Conservation (phyloP, 768 basidiomycete species). For the Coprinopsis marcescibilis region DNA sequence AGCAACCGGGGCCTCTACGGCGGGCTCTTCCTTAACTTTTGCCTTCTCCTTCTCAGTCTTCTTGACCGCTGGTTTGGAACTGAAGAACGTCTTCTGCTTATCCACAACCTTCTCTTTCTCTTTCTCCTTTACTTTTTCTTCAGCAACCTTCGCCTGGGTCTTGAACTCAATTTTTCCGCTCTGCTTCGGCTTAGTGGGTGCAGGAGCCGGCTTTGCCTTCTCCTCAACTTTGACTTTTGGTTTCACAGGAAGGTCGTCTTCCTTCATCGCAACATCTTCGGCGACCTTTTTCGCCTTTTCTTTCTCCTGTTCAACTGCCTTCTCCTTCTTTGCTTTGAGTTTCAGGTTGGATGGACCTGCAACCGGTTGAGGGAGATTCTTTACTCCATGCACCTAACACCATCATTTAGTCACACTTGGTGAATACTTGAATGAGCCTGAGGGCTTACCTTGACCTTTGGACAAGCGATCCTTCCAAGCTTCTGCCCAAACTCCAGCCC, state of each 20-base stretch:
- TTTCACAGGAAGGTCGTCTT: conserved; percentile 1
- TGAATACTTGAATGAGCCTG: too few species aligned
- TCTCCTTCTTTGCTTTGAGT: conserved; percentile 15
- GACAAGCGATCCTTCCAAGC: conserved; percentile 41
- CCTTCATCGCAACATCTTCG: conserved; percentile 18
- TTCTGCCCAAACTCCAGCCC: conserved; percentile 33
- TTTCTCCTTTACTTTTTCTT: conserved; percentile 22
- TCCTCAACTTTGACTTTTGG: conserved; percentile 17
- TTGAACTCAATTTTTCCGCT: conserved; percentile 13
- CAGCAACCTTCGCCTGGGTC: conserved; percentile 14
- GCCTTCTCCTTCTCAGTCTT: conserved; percentile 6
- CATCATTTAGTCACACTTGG: too few species aligned
- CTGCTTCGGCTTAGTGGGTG: conserved; percentile 12
- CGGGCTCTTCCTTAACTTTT: conserved; percentile 29
- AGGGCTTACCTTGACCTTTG: conserved; percentile 37
- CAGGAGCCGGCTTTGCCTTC: conserved; percentile 1
- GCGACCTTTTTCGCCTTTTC: conserved; percentile 25
- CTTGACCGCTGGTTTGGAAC: conserved; percentile 15
- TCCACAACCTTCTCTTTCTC: conserved; percentile 16
- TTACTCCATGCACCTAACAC: too few species aligned
- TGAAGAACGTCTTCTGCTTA: conserved; percentile 18
- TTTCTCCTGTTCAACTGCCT: conserved; percentile 14
- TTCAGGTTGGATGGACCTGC: neutral
- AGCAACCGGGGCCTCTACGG: neutral
- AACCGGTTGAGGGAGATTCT: neutral